Percentiles rank a stretch among this genome's conserved stretches.
Conservation (phyloP, 2,329 filamentous ascomycete species). For the Geoglossum cookeanum region DNA sequence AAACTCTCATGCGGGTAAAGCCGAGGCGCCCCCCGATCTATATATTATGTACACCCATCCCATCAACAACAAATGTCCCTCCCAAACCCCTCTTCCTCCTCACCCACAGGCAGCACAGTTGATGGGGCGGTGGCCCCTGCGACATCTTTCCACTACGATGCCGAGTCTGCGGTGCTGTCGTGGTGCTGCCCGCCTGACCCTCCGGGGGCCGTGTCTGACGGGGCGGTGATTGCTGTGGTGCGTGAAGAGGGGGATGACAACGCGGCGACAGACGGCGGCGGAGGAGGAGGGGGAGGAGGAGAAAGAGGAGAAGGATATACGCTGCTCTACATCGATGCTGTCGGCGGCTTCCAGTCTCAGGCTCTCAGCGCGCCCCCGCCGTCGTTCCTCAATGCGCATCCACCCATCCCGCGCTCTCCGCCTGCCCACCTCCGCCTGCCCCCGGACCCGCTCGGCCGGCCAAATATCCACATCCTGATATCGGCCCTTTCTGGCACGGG, state of each 20-base stretch:
- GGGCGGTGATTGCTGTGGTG: not conserved
- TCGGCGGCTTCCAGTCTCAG: too few species aligned
- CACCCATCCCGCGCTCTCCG: not conserved
- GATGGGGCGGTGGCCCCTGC: not conserved
- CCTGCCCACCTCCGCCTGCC: not conserved
- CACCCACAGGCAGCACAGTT: too few species aligned
- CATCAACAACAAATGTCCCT: too few species aligned
- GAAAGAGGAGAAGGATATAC: not conserved
- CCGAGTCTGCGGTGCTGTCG: not conserved
- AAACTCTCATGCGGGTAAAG: too few species aligned
- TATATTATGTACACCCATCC: too few species aligned
- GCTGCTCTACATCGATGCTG: not conserved
- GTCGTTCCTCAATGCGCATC: not conserved
- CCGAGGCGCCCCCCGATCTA: too few species aligned
- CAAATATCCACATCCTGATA: slow-evolving; percentile 38
- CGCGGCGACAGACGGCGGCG: too few species aligned
- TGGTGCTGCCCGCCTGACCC: not conserved
- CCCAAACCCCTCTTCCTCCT: too few species aligned
- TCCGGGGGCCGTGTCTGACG: not conserved
- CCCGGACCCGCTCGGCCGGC: not conserved
- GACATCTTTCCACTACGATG: not conserved
- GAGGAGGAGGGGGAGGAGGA: too few species aligned
- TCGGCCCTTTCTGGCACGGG: slow-evolving; percentile 48
- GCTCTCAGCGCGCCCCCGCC: too few species aligned
- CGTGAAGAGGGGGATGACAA: too few species aligned